These are phyloP conservation scores for Heliosperma pusillum DNA, from an alignment of 148 eudicot genomes.

Conservation along the genomic window DNA sequence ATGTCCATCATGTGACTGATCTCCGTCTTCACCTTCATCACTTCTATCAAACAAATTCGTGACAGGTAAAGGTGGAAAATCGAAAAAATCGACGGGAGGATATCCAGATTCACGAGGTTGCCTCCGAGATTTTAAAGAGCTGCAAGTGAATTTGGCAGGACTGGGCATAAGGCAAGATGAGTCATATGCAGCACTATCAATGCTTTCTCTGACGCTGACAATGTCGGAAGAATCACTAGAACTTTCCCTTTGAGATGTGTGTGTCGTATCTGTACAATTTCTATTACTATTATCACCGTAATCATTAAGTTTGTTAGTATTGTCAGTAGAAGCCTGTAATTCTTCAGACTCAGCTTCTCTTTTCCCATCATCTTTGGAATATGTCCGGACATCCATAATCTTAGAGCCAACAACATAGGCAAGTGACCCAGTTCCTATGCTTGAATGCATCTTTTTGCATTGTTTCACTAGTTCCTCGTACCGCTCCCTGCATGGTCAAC, in stretches of 20 bases:
- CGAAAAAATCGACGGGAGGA: slow-evolving; percentile 53
- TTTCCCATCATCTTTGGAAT: slow-evolving; percentile 54
- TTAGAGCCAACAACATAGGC: slow-evolving; percentile 93
- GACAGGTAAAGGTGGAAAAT: slow-evolving; percentile 86
- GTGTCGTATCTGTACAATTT: slow-evolving; percentile 50
- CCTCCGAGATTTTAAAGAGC: slow-evolving; percentile 37
- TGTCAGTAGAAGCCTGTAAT: slow-evolving; percentile 39
- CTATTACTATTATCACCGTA: slow-evolving; percentile 41
- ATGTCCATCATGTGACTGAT: slow-evolving; percentile 35
- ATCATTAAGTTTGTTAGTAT: slow-evolving; percentile 39
- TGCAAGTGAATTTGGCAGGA: slow-evolving; percentile 40
- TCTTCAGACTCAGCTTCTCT: slow-evolving; percentile 52
- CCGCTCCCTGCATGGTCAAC: slow-evolving; percentile 61
- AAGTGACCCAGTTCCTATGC: slow-evolving; percentile 92
- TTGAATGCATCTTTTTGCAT: slow-evolving; percentile 93
- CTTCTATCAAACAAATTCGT: slow-evolving; percentile 72
- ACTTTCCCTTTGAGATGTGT: slow-evolving; percentile 56
- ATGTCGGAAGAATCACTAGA: slow-evolving; percentile 69
- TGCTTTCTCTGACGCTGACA: slow-evolving; percentile 59
- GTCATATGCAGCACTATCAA: slow-evolving; percentile 60
- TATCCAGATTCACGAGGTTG: slow-evolving; percentile 44
- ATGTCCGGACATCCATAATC: slow-evolving; percentile 90
- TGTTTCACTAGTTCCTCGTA: slow-evolving; percentile 77
- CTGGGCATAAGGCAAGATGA: slow-evolving; percentile 52
- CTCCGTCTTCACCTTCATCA: slow-evolving; percentile 38